Evolutionary conservation across 805 yeast species (phyloP), one percentile per base, ranked within the genome.

Genomic region (Yamadazyma phyllophila): DNA sequence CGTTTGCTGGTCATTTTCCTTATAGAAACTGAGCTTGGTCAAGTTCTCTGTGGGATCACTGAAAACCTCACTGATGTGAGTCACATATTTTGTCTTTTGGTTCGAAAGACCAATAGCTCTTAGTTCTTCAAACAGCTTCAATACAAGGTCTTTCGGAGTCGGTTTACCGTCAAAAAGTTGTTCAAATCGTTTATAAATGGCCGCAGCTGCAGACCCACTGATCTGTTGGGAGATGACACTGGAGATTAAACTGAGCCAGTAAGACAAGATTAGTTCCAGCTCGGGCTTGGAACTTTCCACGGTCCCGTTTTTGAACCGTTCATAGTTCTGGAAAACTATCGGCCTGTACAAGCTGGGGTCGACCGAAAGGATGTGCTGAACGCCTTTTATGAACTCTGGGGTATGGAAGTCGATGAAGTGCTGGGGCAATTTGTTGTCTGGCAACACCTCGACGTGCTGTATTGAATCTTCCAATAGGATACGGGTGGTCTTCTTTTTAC

Each of bases 131-230:
- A 63, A 59, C 2, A 70, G 56, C 11, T 67, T 60, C 0, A 59
- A 58, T 4, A 73, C 52, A 1, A 85, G 71, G 30, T 66, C 65
- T 26, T 63, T 57, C 0, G 92, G 84, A 0, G 76, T 64, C 0
- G 94, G 90, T 48, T 14, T 59, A 56, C 49, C 57, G 1, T 49
- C 52, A 42, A 71, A 69, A 14, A 69, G 44, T 14, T 58, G 57
- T 20, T 48, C 49, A 45, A 87, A 75, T 52, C 77, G 75, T 9
- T 50, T 48, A 46, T 76, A 73, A 26, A 90, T 86, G 1, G 90
- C 74, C 8, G 57, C 61, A 0, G 97, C 96, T 1, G 97, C 95
- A 0, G 79, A 75, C 1, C 96, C 96, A 51, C 87, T 81, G 9
- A 87, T 78, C 59, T 86, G 94, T 60, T 87, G 94, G 0, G 85